These are phyloP conservation scores for Plenodomus lindquistii DNA, from an alignment of 2,329 filamentous ascomycete genomes.

Conservation along the genomic window DNA sequence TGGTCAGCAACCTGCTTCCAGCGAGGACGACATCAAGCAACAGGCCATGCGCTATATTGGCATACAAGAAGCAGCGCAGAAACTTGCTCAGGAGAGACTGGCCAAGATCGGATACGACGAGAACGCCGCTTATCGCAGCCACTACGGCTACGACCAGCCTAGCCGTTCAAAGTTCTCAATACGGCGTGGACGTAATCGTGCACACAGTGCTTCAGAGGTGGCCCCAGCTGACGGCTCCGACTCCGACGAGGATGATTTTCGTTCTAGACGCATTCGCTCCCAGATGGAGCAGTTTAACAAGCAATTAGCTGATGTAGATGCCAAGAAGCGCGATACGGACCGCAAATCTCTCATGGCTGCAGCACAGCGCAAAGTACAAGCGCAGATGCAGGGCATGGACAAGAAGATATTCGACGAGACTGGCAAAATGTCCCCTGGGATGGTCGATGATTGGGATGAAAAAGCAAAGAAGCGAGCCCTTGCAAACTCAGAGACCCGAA, in stretches of 20 bases:
- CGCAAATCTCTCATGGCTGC: slow-evolving; percentile 74
- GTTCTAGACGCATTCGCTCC: slow-evolving; percentile 71
- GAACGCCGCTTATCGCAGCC: slow-evolving; percentile 69
- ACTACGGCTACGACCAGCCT: slow-evolving; percentile 69
- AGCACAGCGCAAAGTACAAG: slow-evolving; percentile 84
- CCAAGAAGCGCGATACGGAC: slow-evolving; percentile 74
- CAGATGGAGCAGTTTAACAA: slow-evolving; percentile 80
- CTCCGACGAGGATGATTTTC: slow-evolving; percentile 62
- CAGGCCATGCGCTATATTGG: slow-evolving; percentile 59
- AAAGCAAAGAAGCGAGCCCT: slow-evolving; percentile 73
- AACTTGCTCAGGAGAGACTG: slow-evolving; percentile 79
- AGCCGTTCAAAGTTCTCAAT: slow-evolving; percentile 56
- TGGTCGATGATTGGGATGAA: slow-evolving; percentile 76
- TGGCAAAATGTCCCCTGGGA: slow-evolving; percentile 70
- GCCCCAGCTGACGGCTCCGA: slow-evolving; percentile 39
- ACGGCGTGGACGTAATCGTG: slow-evolving; percentile 59
- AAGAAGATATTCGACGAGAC: slow-evolving; percentile 77
- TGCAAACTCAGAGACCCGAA: slow-evolving; percentile 64
- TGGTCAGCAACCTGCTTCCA: slow-evolving; percentile 30
- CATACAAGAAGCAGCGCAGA: slow-evolving; percentile 85
- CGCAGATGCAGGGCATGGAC: slow-evolving; percentile 78
- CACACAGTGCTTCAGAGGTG: slow-evolving; percentile 65
- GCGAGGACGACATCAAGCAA: slow-evolving; percentile 55
- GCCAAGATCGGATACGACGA: slow-evolving; percentile 77
- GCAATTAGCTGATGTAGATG: slow-evolving; percentile 69